Evolutionary conservation across 192 early-diverging fungal genomes (phyloP), one percentile per base, ranked within the genome.

Genomic region (Coemansia guatemalensis): DNA sequence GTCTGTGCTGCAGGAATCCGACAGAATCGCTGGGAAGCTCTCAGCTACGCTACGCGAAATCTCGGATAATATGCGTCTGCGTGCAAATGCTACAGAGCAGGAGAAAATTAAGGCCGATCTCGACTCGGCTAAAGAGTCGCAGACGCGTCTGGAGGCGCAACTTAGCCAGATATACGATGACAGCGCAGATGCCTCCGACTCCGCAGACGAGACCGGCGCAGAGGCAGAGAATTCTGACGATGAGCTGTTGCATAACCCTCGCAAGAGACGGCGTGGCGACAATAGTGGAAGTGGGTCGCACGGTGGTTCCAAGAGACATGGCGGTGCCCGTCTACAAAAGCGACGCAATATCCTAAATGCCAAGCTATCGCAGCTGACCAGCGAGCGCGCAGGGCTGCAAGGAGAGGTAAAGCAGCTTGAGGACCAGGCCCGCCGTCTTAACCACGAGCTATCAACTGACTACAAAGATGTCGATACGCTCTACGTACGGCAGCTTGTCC

Each of bases 341-440:
- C 76, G 76, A 23, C 76, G 76, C 21, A 60, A 70, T 0, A 65
- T 58, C 30, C 71, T 79, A 23, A 69, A 79, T 55, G 55, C 60
- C 9, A 56, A 68, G 60, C 64, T 79, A 49, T 70, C 76, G 32
- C 58, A 56, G 58, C 71, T 79, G 8, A 74, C 76, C 9, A 66
- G 76, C 58, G 57, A 75, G 64, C 65, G 73, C 2, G 78, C 78
- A 12, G 73, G 78, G 44, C 60, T 81, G 83, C 90, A 84, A 32
- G 95, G 95, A 18, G 92, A 94, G 65, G 56, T 90, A 33, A 85
- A 88, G 73, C 94, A 96, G 72, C 70, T 99, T 33, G 84, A 93
- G 67, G 88, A 90, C 35, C 89, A 95, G 68, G 81, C 82, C 1
- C 53, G 62, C 20, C 66, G 73, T 17, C 73, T 90, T 30, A 67